A percentile compares a stretch with the other conserved stretches of the same genome.
Evolutionary conservation across 2,329 filamentous ascomycete genomes (phyloP).

Genomic region (Ophiocordyceps australis): DNA sequence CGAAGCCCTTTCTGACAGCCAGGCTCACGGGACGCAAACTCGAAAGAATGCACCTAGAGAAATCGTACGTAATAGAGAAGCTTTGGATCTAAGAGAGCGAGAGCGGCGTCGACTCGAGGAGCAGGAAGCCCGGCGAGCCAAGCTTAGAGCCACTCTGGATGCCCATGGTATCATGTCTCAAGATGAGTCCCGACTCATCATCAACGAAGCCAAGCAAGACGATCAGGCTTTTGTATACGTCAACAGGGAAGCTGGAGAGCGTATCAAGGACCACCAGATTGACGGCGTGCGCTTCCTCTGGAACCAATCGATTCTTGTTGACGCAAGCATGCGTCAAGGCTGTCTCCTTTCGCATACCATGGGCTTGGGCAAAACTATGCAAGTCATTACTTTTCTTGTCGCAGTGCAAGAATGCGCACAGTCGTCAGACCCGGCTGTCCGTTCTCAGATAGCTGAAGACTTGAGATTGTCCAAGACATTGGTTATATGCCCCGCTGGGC

Average conservation of each 20-base stretch:
- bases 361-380: conserved; percentile 87
- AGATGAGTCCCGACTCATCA: conserved; percentile 33
- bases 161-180: conserved; percentile 20
- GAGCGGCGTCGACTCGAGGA: conserved; percentile 33
- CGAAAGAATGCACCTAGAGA: conserved; percentile 10
- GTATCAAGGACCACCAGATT: conserved; percentile 67
- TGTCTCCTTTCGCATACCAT: conserved; percentile 79
- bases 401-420: conserved; percentile 48
- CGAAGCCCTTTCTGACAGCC: not conserved
- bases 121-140: conserved; percentile 31
- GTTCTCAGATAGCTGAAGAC: conserved; percentile 47
- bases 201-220: conserved; percentile 48
- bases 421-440: conserved; percentile 37
- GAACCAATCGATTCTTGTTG: conserved; percentile 59
- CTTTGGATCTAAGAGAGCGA: conserved; percentile 33
- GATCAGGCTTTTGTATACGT: conserved; percentile 45
- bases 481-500: conserved; percentile 54
- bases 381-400: conserved; percentile 68
- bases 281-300: conserved; percentile 75
- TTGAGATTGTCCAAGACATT: conserved; percentile 47
- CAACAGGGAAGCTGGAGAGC: conserved; percentile 39
- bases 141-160: conserved; percentile 26
- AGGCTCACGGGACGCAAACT: conserved; percentile 3
- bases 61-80: conserved; percentile 16
- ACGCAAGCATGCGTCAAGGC: conserved; percentile 42